phyloP scores from a whole-genome alignment of 1,139 yeast species.

The Hansenula sp. region DNA sequence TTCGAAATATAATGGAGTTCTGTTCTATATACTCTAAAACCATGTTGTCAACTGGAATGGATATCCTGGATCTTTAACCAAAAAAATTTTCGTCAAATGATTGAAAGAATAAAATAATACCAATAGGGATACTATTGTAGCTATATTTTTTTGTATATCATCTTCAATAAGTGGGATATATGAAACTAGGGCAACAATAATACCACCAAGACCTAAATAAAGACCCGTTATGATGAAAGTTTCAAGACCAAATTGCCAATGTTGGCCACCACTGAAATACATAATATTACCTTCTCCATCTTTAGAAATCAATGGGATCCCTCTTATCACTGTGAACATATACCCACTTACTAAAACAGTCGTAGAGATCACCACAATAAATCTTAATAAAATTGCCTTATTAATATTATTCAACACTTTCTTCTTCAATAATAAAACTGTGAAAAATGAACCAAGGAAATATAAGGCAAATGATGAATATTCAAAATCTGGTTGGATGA shows the following conservation, averaged over 20 bases:
- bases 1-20: too few species aligned
- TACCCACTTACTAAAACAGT: constrained; percentile 54
- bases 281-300: constrained; percentile 42
- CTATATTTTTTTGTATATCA: constrained; percentile 12
- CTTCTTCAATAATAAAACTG: constrained; percentile 48
- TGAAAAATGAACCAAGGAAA: constrained; percentile 41
- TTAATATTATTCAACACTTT: constrained; percentile 31
- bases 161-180: constrained; percentile 21
- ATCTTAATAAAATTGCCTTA: constrained; percentile 31
- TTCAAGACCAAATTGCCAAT: constrained; percentile 70
- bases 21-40: constrained; percentile 4
- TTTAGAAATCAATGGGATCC: constrained; percentile 59
- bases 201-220: constrained; percentile 42
- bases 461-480: constrained; percentile 39
- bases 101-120: constrained; percentile 30
- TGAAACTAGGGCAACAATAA: constrained; percentile 36
- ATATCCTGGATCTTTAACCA: constrained; percentile 36
- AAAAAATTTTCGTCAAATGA: constrained; percentile 31
- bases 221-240: constrained; percentile 44
- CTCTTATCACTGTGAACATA: constrained; percentile 56
- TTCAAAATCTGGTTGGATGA: constrained; percentile 40
- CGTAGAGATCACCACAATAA: constrained; percentile 38
- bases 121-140: constrained; percentile 21
- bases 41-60: constrained; percentile 23
- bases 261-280: constrained; percentile 57